Percentiles rank a stretch among this genome's conserved stretches.
Evolutionary conservation across 257 asterid species (phyloP).

Genomic region (Mitragyna speciosa): DNA sequence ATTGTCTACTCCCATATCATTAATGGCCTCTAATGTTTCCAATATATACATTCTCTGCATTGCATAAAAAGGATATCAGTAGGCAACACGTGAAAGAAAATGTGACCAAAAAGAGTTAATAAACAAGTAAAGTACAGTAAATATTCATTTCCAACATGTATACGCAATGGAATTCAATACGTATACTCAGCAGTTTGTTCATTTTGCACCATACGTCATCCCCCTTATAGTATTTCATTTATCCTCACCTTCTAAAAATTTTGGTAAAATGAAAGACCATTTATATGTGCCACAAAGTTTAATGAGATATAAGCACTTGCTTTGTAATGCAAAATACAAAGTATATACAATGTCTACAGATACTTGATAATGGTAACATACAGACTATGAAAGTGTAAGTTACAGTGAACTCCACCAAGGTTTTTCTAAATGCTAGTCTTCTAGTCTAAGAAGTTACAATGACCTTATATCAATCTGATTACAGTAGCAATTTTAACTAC

Average conservation of each 20-base stretch:
- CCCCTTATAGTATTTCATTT: neutral
- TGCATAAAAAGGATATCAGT: constrained; percentile 1
- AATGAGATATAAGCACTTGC: no score
- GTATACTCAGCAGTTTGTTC: neutral
- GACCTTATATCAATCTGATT: neutral
- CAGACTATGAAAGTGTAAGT: neutral
- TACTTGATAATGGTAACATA: neutral
- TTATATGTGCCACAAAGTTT: no score
- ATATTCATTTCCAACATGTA: neutral
- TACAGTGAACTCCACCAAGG: neutral
- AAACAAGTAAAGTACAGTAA: neutral
- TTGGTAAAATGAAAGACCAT: neutral
- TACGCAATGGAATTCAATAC: neutral
- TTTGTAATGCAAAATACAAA: neutral
- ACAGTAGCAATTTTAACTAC: neutral
- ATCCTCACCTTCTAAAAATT: neutral
- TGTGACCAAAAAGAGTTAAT: neutral
- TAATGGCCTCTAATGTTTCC: constrained; percentile 78
- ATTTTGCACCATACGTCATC: no score
- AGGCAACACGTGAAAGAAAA: neutral
- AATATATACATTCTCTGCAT: constrained; percentile 76
- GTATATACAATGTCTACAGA: no score
- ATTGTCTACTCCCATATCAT: constrained; percentile 48
- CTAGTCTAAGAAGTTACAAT: neutral
- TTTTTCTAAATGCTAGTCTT: neutral